Percentiles rank a stretch among this genome's conserved stretches.
phyloP scores from a whole-genome alignment of 768 basidiomycete species.

The Podaxis mareebaensis region DNA sequence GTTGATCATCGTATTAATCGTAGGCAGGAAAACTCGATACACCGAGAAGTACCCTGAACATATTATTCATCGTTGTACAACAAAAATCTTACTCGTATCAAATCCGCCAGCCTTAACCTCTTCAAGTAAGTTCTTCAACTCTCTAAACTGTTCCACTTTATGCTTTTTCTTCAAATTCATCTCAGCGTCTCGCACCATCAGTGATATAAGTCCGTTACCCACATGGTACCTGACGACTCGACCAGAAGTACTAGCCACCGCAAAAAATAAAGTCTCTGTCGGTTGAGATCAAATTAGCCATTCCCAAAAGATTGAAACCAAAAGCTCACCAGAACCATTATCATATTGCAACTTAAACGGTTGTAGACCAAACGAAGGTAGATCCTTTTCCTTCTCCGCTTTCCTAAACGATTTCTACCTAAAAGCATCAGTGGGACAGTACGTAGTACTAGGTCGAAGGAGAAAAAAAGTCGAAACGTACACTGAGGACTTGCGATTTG shows the following conservation, averaged over 20 bases:
- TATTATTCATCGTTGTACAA: neutral
- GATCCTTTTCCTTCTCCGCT: constrained; percentile 12
- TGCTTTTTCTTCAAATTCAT: neutral
- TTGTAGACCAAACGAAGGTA: constrained; percentile 43
- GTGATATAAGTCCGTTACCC: neutral
- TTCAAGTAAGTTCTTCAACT: neutral
- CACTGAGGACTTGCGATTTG: constrained; percentile 26
- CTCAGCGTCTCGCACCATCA: neutral
- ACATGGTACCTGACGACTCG: constrained; percentile 75
- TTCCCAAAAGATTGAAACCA: neutral
- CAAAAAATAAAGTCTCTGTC: constrained; percentile 69
- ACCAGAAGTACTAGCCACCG: constrained; percentile 77
- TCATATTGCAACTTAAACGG: constrained; percentile 50
- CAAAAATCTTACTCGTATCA: neutral
- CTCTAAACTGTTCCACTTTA: neutral
- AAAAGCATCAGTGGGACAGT: neutral
- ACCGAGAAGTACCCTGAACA: too few relatives aligned
- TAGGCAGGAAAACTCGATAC: too few relatives aligned
- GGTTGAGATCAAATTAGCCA: neutral
- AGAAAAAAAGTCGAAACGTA: constrained; percentile 13
- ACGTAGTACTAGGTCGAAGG: neutral
- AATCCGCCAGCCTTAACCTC: neutral
- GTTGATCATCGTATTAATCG: too few relatives aligned
- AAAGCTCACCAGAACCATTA: constrained; percentile 16
- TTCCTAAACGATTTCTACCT: neutral